Base-by-base conservation (phyloP, 495 filamentous ascomycete genomes). In the Haplographium delicatum region DNA sequence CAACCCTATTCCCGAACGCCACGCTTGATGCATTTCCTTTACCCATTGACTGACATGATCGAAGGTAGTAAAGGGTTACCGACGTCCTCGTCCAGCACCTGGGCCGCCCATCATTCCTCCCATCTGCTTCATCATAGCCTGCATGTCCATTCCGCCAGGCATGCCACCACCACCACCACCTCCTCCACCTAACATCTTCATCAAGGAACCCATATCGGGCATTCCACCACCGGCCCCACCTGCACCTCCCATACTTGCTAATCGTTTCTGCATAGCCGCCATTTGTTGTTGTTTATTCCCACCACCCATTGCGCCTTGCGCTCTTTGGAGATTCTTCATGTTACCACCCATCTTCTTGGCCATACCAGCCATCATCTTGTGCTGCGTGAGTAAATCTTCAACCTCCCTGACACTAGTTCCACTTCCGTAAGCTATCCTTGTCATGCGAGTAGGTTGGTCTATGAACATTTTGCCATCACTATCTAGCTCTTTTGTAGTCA, bases 351-450 rank as follows among this genome's bases (percentile, higher is more conserved):
- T 91, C 69, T 91, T 91, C 83, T 97, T 98, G 31, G 93, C 93
- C 93, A 98, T 96, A 26, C 88, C 88, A 26, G 89, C 89, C 93
- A 99, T 99, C 87, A 96, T 96, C 54, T 87, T 79, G 66, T 96
- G 91, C 70, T 99, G 93, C 1, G 89, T 95, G 18, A 99, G 78
- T n/a, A 99, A 69, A 52, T 99, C 93, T 65, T 99, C 94, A 23
- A 99, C 91, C 61, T 99, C 93, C 6, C 91, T 79, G 10, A 99
- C 94, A 28, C 76, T 83, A 4, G 94, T 97, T 27, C 93, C 93
- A 44, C 84, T 90, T 0, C 93, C 93, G 43, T 80, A 76, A 2
- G 94, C 93, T 23, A 99, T 82, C 20, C 93, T 80, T 37, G 91
- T 95, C 86, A 96, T 96, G 10, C 93, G 86, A 37, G 87, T 87